These are phyloP conservation scores for Lipomyces orientalis DNA, from an alignment of 805 yeast genomes.

Conservation along the genomic window DNA sequence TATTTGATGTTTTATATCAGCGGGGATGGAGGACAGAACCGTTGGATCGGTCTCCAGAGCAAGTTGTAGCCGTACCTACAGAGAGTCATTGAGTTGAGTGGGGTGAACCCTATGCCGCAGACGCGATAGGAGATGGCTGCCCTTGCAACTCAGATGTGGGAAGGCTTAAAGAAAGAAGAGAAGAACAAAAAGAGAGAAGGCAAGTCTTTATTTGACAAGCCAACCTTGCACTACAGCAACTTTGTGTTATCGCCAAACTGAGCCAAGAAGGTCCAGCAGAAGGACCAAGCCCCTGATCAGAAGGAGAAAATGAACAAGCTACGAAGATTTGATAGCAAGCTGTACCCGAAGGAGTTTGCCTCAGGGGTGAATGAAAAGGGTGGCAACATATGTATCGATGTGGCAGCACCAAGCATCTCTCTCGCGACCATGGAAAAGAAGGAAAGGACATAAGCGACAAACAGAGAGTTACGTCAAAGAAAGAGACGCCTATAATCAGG, in stretches of 20 bases:
- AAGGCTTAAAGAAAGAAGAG: not conserved
- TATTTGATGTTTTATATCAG: not conserved
- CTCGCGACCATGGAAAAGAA: not conserved
- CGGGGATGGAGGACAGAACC: not conserved
- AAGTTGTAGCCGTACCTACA: not conserved
- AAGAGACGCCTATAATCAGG: not conserved
- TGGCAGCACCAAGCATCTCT: not conserved
- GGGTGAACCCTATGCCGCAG: slow-evolving; percentile 5
- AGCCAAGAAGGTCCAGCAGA: too few relatives aligned
- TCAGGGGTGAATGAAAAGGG: too few relatives aligned
- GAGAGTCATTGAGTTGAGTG: not conserved
- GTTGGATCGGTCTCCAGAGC: not conserved
- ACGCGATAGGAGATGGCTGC: slow-evolving; percentile 4
- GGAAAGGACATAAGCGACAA: not conserved
- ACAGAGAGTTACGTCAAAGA: not conserved
- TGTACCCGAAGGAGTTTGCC: too few relatives aligned
- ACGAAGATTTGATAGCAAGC: too few relatives aligned
- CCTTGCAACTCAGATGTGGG: slow-evolving; percentile 2
- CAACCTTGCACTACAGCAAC: too few relatives aligned
- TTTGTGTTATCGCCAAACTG: too few relatives aligned
- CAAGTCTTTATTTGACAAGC: too few relatives aligned
- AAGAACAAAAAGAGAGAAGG: too few relatives aligned
- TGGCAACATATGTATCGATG: too few relatives aligned
- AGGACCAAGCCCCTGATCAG: too few relatives aligned
- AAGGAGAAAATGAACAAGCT: too few relatives aligned